Conservation (phyloP, 306 rosid genomes). For the Quercus gilva region DNA sequence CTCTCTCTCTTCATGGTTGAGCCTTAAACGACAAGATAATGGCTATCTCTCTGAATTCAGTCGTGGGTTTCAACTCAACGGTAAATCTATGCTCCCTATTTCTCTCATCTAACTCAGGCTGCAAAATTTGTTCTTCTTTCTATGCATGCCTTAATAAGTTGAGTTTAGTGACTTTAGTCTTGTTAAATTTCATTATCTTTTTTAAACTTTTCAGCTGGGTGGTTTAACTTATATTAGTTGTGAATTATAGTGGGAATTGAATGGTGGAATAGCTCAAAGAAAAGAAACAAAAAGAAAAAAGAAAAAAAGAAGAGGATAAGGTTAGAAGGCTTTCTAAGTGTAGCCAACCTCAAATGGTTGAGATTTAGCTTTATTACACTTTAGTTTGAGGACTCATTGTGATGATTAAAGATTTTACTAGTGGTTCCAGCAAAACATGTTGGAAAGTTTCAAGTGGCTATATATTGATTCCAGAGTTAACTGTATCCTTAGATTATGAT, state of each 20-base stretch:
- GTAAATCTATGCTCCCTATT: conserved; percentile 30
- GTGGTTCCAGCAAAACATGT: not conserved
- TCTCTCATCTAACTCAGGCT: not conserved
- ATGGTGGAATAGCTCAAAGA: not conserved
- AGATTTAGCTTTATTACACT: not conserved
- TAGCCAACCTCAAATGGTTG: not conserved
- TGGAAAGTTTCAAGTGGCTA: not conserved
- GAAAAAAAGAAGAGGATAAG: too few relatives aligned
- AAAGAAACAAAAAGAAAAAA: not conserved
- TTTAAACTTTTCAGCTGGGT: not conserved
- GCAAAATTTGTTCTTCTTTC: not conserved
- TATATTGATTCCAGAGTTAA: not conserved
- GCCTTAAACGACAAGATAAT: conserved; percentile 38
- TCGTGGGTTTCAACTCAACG: conserved; percentile 49
- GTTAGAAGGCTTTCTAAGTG: not conserved
- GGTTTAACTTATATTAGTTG: not conserved
- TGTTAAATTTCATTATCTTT: not conserved
- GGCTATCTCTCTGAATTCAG: conserved; percentile 64
- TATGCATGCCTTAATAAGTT: not conserved
- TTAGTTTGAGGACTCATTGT: not conserved
- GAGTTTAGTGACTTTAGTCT: not conserved
- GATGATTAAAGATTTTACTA: not conserved
- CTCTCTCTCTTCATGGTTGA: conserved; percentile 45
- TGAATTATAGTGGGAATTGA: not conserved
- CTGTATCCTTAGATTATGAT: not conserved